Evolutionary conservation across 1,284 basidiomycete species (phyloP).

Genomic region (Naganishia sp.): DNA sequence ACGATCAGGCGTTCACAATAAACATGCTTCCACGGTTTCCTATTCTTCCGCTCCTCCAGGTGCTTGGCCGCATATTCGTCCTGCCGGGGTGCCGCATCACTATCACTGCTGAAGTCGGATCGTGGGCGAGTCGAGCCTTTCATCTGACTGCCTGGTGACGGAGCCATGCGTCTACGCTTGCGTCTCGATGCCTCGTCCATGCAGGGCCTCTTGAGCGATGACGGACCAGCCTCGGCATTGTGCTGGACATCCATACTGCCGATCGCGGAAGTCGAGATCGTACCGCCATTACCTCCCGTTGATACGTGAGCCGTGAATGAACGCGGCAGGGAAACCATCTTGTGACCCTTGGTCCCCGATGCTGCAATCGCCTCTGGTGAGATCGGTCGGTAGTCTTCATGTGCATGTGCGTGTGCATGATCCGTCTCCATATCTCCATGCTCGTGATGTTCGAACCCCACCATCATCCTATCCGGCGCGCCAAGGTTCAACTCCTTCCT

Average conservation of each 20-base stretch:
- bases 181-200: not conserved
- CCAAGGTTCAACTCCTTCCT: slow-evolving; percentile 52
- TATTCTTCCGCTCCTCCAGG: slow-evolving; percentile 50
- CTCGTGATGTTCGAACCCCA: slow-evolving; percentile 45
- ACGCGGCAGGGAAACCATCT: slow-evolving; percentile 18
- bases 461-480: slow-evolving; percentile 44
- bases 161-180: slow-evolving; percentile 15
- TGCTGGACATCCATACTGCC: not conserved
- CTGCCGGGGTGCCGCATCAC: not conserved
- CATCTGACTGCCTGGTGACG: not conserved
- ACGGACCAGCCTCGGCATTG: not conserved
- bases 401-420: slow-evolving; percentile 37
- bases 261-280: not conserved
- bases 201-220: not conserved
- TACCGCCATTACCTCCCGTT: not conserved
- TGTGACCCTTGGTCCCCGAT: slow-evolving; percentile 8
- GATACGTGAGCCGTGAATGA: slow-evolving; percentile 4
- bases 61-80: not conserved
- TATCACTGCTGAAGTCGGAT: slow-evolving; percentile 13
- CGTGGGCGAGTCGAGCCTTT: not conserved
- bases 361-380: slow-evolving; percentile 7
- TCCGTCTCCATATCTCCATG: slow-evolving; percentile 29
- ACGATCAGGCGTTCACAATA: slow-evolving; percentile 95
- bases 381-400: slow-evolving; percentile 29
- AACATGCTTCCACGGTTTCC: slow-evolving; percentile 97